phyloP scores from a whole-genome alignment of 2,329 filamentous ascomycete genomes.

The Colletotrichum neosansevieriae region DNA sequence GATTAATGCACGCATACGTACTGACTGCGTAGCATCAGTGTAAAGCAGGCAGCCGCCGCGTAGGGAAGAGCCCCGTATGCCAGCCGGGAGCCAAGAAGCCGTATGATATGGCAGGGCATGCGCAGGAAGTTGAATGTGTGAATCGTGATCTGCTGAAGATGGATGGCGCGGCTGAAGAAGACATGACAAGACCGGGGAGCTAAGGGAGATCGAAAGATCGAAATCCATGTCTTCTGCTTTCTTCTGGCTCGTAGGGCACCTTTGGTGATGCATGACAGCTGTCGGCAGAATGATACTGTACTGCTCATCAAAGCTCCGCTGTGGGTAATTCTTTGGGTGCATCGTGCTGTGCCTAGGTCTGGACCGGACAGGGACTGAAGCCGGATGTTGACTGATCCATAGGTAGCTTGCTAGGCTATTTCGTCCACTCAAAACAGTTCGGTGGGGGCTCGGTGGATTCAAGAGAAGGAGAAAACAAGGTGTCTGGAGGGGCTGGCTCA shows the following conservation, averaged over 20 bases:
- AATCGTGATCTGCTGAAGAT: slow-evolving; percentile 2
- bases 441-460: not conserved
- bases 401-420: not conserved
- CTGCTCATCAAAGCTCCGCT: not conserved
- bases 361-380: not conserved
- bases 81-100: slow-evolving; percentile 8
- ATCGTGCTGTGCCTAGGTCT: not conserved
- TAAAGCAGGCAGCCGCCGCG: not conserved
- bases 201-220: slow-evolving; percentile 15
- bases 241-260: slow-evolving; percentile 4
- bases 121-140: slow-evolving; percentile 5
- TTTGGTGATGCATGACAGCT: slow-evolving; percentile 15
- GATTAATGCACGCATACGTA: slow-evolving; percentile 9
- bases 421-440: not conserved
- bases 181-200: slow-evolving; percentile 21
- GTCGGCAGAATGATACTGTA: slow-evolving; percentile 5
- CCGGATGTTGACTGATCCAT: slow-evolving; percentile 4
- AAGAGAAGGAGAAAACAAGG: slow-evolving; percentile 36
- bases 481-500: slow-evolving; percentile 12
- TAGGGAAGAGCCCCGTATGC: slow-evolving; percentile 9
- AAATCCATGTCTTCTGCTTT: slow-evolving; percentile 10
- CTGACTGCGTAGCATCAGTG: not conserved
- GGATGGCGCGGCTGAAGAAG: not conserved
- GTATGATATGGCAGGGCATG: not conserved
- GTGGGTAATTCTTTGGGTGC: not conserved